Conservation (phyloP, 495 filamentous ascomycete genomes). For the Penicillium coffeae region DNA sequence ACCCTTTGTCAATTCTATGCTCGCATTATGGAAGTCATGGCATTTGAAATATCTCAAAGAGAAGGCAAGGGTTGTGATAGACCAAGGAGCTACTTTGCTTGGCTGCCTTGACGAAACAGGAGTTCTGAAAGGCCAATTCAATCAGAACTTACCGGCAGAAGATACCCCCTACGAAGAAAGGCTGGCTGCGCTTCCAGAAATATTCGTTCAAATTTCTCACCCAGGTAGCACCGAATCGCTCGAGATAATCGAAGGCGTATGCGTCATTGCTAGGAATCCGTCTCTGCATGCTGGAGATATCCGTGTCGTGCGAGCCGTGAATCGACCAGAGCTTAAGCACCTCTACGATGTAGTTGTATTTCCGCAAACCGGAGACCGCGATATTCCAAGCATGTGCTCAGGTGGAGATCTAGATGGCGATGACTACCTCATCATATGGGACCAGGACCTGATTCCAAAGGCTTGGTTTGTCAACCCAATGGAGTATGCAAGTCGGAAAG, state of each 20-base stretch:
- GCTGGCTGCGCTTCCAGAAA: conserved; percentile 63
- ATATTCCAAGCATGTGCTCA: conserved; percentile 89
- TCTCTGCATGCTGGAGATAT: conserved; percentile 94
- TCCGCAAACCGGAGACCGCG: conserved; percentile 76
- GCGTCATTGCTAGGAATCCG: conserved; percentile 85
- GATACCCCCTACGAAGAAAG: conserved; percentile 30
- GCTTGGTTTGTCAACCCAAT: conserved; percentile 72
- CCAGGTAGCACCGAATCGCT: conserved; percentile 47
- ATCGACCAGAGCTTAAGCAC: conserved; percentile 67
- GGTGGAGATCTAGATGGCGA: conserved; percentile 96
- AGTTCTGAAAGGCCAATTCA: conserved; percentile 65
- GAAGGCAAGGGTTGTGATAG: conserved; percentile 80
- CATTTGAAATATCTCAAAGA: conserved; percentile 84
- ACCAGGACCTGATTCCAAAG: conserved; percentile 64
- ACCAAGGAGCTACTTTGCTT: conserved; percentile 81
- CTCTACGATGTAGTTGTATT: conserved; percentile 84
- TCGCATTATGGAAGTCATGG: conserved; percentile 77
- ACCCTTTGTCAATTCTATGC: conserved; percentile 74
- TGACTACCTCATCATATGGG: conserved; percentile 94
- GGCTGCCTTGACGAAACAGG: conserved; percentile 84
- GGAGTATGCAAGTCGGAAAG: conserved; percentile 56
- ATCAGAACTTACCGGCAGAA: conserved; percentile 20
- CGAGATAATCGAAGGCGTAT: conserved; percentile 70
- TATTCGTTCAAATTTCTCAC: conserved; percentile 77
- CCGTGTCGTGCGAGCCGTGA: conserved; percentile 79